Conservation (phyloP, 306 rosid species). For the Malus sylvestris region DNA sequence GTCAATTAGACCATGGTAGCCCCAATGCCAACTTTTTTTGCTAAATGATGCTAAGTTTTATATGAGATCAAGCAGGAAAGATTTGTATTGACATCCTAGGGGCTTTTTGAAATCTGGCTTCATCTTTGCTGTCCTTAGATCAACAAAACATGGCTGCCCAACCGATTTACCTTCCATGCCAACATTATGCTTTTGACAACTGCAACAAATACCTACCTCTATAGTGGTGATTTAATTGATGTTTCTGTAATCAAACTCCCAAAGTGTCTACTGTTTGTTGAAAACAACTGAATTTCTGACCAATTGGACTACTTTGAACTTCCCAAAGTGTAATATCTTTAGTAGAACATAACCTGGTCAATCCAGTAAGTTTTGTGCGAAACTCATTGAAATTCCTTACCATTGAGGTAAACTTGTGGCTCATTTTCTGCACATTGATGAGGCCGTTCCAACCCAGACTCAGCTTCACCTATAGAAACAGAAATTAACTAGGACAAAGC, state of each 20-base stretch:
- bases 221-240: background rate
- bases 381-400: conserved; percentile 65
- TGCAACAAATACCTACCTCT: background rate
- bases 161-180: background rate
- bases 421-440: conserved; percentile 82
- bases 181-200: background rate
- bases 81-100: background rate
- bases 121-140: background rate
- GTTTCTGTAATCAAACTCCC: background rate
- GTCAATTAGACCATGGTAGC: background rate
- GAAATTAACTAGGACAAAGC: background rate
- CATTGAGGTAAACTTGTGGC: conserved; percentile 43
- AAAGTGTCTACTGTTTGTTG: background rate
- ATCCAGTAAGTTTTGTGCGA: conserved; percentile 71
- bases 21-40: background rate
- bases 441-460: conserved; percentile 67
- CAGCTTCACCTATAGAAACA: conserved; percentile 63
- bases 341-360: conserved; percentile 39
- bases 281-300: background rate
- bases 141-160: background rate
- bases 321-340: background rate
- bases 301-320: background rate
- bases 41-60: background rate
- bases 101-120: background rate
- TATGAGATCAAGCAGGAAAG: background rate